phyloP scores from a whole-genome alignment of 371 early-diverging fungal genomes.

The Circinella umbellata region DNA sequence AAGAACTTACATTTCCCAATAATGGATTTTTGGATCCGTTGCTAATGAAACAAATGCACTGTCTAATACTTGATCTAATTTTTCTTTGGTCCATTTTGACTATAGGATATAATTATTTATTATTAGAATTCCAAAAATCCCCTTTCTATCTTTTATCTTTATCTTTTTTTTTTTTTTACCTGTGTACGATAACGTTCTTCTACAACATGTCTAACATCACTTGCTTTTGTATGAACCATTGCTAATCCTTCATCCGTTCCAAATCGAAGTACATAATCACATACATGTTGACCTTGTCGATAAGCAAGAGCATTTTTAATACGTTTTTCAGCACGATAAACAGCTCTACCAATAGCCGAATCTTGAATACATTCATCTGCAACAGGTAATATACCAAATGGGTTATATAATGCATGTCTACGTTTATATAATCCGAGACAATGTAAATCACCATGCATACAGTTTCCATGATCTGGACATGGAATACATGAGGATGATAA shows the following conservation, averaged over 20 bases:
- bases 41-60: background rate
- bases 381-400: conserved; percentile 19
- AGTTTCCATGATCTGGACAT: conserved; percentile 25
- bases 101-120: too few species aligned
- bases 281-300: conserved; percentile 18
- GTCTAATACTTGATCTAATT: background rate
- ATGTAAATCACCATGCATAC: conserved; percentile 15
- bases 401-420: conserved; percentile 18
- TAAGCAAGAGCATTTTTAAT: conserved; percentile 20
- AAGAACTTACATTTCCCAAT: conserved; percentile 20
- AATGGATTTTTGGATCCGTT: conserved; percentile 9
- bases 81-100: conserved; percentile 5
- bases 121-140: too few species aligned
- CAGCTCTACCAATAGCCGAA: conserved; percentile 19
- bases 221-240: conserved; percentile 11
- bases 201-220: background rate
- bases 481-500: conserved; percentile 22
- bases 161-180: background rate
- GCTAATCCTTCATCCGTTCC: background rate
- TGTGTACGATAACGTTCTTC: background rate
- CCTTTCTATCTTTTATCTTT: background rate
- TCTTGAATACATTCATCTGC: conserved; percentile 25
- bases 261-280: conserved; percentile 9
- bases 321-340: conserved; percentile 17
- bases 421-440: conserved; percentile 16